A percentile compares a stretch with the other conserved stretches of the same genome.
These are phyloP conservation scores for Candolleomyces eurysporus DNA, from an alignment of 768 basidiomycete genomes.

Conservation along the genomic window DNA sequence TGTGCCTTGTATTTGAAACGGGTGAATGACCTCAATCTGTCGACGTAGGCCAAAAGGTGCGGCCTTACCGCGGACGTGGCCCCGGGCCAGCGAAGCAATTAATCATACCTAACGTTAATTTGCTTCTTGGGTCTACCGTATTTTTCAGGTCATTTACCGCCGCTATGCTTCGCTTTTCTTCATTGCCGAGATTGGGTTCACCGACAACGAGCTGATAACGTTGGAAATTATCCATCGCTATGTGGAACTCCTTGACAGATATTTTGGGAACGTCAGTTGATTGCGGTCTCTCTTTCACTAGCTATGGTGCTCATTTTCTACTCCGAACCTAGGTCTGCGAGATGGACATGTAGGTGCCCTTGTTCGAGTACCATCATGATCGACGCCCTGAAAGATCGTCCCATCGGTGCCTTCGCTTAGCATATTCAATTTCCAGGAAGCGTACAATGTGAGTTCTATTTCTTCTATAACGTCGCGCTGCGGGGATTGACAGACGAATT, in stretches of 20 bases:
- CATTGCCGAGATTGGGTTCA: slow-evolving; percentile 77
- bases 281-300: slow-evolving; percentile 21
- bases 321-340: slow-evolving; percentile 72
- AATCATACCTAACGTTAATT: background rate
- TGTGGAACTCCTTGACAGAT: slow-evolving; percentile 87
- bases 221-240: slow-evolving; percentile 94
- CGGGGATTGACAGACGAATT: no score
- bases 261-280: slow-evolving; percentile 75
- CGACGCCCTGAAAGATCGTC: no score
- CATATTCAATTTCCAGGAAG: slow-evolving; percentile 98
- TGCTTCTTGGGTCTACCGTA: background rate
- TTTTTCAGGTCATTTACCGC: slow-evolving; percentile 77
- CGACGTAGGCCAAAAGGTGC: background rate
- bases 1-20: background rate
- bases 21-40: background rate
- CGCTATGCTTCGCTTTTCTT: slow-evolving; percentile 97
- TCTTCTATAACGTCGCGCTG: background rate
- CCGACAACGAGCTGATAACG: slow-evolving; percentile 89
- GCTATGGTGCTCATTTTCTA: slow-evolving; percentile 51
- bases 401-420: slow-evolving; percentile 32
- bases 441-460: slow-evolving; percentile 66
- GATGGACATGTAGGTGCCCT: slow-evolving; percentile 72
- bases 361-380: no score
- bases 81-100: background rate
- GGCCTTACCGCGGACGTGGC: background rate